Evolutionary conservation across 2,329 filamentous ascomycete species (phyloP).

Genomic region (Juglanconis juglandina): DNA sequence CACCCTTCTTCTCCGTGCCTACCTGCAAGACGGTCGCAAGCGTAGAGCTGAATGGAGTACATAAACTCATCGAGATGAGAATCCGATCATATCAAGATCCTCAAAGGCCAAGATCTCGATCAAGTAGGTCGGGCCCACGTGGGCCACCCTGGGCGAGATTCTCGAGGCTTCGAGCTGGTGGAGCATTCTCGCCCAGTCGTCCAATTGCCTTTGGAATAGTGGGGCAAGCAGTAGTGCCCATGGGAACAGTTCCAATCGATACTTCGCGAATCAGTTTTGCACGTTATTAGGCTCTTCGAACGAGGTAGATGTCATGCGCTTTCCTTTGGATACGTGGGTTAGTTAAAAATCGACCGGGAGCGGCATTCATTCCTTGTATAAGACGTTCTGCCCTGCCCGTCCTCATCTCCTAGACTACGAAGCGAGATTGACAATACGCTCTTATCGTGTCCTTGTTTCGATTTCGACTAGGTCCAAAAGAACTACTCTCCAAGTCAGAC

Average conservation of each 20-base stretch:
- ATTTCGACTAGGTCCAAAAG: background rate
- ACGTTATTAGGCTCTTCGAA: background rate
- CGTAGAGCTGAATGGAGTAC: no score
- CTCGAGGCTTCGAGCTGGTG: constrained; percentile 16
- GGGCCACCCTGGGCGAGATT: constrained; percentile 17
- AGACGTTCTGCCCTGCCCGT: background rate
- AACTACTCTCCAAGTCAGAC: background rate
- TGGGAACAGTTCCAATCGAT: background rate
- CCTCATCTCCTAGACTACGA: background rate
- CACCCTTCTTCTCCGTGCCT: no score
- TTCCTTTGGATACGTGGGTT: background rate
- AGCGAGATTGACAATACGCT: background rate
- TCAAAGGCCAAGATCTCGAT: background rate
- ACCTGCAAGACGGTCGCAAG: no score
- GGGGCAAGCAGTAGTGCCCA: background rate
- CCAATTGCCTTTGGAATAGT: constrained; percentile 5
- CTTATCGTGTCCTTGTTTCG: background rate
- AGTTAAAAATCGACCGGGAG: background rate
- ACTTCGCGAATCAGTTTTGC: background rate
- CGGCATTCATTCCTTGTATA: background rate
- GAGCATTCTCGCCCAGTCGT: background rate
- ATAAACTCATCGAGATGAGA: no score
- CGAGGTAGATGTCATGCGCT: background rate
- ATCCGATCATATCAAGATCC: no score
- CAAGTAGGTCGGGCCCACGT: constrained; percentile 8